Base-by-base conservation (phyloP, 371 early-diverging fungal species). In the Haplosporangium sp. region DNA sequence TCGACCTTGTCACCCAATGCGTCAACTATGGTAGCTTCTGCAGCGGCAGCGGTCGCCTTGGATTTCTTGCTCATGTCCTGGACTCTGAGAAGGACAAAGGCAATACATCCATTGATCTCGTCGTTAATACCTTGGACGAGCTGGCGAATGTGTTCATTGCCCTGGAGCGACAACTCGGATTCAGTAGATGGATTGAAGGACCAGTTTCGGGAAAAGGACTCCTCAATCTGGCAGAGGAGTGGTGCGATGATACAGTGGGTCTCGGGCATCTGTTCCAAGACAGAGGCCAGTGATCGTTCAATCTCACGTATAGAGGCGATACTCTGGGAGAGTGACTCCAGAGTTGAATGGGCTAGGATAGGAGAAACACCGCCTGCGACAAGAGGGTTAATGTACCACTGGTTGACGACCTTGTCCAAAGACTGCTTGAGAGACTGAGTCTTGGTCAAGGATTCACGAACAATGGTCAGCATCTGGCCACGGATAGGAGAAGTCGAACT, bases 201-300 rank as follows among this genome's bases (percentile, higher is more conserved):
- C 66, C 64, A 64, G 46, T 64, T 48, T n/a, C 57, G 59, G 14
- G 80, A 62, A 69, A 80, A 80, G 12, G 80, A 68, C 23, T 80
- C 80, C 41, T 69, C 50, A 63, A 79, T 79, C 62, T 79, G 79
- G 53, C 73, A 79, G 10, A 79, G 65, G 43, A 79, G 18, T 2
- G 79, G 79, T 5, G 61, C 62, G 12, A 72, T 29, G 23, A 66
- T 55, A 20, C 52, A 61, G 36, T 68, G 59, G 13, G 67, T 55
- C 53, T 73, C 80, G n/a, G 80, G 80, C 73, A 80, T 80, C 66
- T 60, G 56, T 20, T 80, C 69, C 55, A 73, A 21, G 14, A 73
- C 73, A 10, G 62, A 62, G 16, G 4, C 36, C 21, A 80, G 38
- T 3, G 64, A 55, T 18, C 29, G 45, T 51, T 73, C 69, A 23